Conservation (phyloP, 164 flowering plant species). For the Tetrastigma voinierianum region DNA sequence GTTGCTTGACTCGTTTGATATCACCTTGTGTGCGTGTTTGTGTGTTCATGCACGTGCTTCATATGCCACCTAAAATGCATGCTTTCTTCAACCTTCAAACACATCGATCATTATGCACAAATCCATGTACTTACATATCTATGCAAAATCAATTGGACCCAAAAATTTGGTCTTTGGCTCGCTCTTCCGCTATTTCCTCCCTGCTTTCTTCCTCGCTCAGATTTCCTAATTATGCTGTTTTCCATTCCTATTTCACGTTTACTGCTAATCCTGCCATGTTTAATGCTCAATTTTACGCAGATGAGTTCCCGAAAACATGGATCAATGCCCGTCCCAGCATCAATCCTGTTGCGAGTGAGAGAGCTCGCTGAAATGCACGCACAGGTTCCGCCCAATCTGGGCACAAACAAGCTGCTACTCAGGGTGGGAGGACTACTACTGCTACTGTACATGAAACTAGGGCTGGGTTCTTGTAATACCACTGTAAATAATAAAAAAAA, state of each 20-base stretch:
- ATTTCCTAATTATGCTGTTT: too few species aligned
- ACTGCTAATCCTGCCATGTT: neutral
- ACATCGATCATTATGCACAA: too few species aligned
- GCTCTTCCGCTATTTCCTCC: too few species aligned
- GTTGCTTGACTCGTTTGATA: too few species aligned
- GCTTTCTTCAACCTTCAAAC: too few species aligned
- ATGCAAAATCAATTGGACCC: too few species aligned
- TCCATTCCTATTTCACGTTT: neutral
- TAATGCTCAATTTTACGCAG: conserved; percentile 34
- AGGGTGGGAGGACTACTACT: conserved; percentile 23
- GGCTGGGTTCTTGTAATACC: conserved; percentile 57
- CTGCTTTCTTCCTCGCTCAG: too few species aligned
- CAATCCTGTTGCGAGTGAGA: conserved; percentile 65
- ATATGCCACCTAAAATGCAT: too few species aligned
- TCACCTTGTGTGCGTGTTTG: too few species aligned
- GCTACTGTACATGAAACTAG: conserved; percentile 42
- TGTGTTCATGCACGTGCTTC: too few species aligned
- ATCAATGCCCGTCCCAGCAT: conserved; percentile 66
- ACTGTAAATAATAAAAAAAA: conserved; percentile 24
- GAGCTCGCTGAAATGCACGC: conserved; percentile 84
- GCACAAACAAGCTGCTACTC: conserved; percentile 33
- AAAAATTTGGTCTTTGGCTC: too few species aligned
- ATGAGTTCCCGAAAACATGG: conserved; percentile 57
- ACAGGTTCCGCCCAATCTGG: conserved; percentile 36
- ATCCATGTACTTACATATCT: too few species aligned